Evolutionary conservation across 2,329 filamentous ascomycete genomes (phyloP).

Genomic region (Colletotrichum spaethianum): DNA sequence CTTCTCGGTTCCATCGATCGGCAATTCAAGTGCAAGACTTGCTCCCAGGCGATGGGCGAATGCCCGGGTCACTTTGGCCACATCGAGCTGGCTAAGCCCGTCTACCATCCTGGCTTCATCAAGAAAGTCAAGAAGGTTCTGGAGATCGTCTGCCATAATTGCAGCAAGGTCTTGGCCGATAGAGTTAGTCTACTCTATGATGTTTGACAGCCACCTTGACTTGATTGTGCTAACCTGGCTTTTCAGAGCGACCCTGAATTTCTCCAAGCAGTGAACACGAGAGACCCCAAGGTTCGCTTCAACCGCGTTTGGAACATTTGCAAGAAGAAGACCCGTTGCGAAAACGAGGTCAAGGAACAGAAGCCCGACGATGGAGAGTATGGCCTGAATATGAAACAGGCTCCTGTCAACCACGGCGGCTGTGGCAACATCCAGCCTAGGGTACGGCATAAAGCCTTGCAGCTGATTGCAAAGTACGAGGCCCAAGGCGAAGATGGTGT

Average conservation of each 20-base stretch:
- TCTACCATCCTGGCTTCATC: slow-evolving; percentile 96
- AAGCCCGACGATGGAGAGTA: slow-evolving; percentile 77
- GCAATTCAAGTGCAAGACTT: slow-evolving; percentile 95
- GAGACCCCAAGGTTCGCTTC: slow-evolving; percentile 96
- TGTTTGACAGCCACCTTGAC: slow-evolving; percentile 66
- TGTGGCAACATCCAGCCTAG: slow-evolving; percentile 93
- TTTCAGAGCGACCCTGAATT: slow-evolving; percentile 88
- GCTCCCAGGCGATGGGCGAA: slow-evolving; percentile 93
- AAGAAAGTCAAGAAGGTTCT: slow-evolving; percentile 99
- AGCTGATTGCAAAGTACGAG: slow-evolving; percentile 84
- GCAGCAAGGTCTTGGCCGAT: slow-evolving; percentile 97
- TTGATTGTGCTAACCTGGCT: slow-evolving; percentile 72
- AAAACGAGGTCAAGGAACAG: slow-evolving; percentile 80
- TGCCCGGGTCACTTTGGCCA: slow-evolving; percentile 99
- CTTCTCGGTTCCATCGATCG: slow-evolving; percentile 97
- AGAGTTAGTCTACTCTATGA: slow-evolving; percentile 85
- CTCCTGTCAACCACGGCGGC: slow-evolving; percentile 81
- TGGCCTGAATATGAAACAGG: slow-evolving; percentile 71
- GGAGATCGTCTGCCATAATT: slow-evolving; percentile 99
- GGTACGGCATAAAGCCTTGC: slow-evolving; percentile 88
- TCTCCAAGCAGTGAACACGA: slow-evolving; percentile 82
- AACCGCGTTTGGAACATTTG: slow-evolving; percentile 92
- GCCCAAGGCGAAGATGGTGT: slow-evolving; percentile 83
- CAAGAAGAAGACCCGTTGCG: slow-evolving; percentile 89
- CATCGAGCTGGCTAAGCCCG: slow-evolving; percentile 96